These are phyloP conservation scores for Exserohilum turcica DNA, from an alignment of 2,329 filamentous ascomycete species.

Conservation along the genomic window DNA sequence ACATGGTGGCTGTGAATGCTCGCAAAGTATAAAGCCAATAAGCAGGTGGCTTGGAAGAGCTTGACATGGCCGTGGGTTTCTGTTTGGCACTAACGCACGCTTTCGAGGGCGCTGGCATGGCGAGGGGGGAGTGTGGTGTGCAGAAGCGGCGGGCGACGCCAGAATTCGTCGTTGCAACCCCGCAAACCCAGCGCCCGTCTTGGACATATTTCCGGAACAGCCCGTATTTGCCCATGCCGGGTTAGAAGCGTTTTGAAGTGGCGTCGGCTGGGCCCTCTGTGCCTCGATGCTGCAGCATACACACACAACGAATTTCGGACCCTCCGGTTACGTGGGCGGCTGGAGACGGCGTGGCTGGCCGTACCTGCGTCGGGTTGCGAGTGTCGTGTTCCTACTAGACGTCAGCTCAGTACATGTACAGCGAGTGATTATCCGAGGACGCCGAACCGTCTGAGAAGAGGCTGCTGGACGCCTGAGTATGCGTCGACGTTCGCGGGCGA, in stretches of 20 bases:
- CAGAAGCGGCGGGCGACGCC: neutral
- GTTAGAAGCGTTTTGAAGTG: constrained; percentile 11
- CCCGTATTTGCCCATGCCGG: constrained; percentile 7
- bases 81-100: too few relatives aligned
- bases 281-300: constrained; percentile 16
- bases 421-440: too few relatives aligned
- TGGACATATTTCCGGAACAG: constrained; percentile 26
- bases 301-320: constrained; percentile 1
- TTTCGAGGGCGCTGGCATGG: neutral
- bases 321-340: constrained; percentile 1
- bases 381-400: too few relatives aligned
- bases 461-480: neutral
- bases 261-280: constrained; percentile 18
- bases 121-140: constrained; percentile 6
- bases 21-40: constrained; percentile 9
- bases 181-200: constrained; percentile 28
- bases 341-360: neutral
- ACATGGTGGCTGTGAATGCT: constrained; percentile 11
- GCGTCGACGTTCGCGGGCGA: neutral
- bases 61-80: neutral
- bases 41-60: neutral
- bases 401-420: too few relatives aligned
- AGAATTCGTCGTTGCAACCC: constrained; percentile 14
- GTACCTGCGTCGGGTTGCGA: constrained; percentile 16
- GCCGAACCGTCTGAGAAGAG: too few relatives aligned